Base-by-base conservation (phyloP, 805 yeast species). In the Myxozyma mucilagina region DNA sequence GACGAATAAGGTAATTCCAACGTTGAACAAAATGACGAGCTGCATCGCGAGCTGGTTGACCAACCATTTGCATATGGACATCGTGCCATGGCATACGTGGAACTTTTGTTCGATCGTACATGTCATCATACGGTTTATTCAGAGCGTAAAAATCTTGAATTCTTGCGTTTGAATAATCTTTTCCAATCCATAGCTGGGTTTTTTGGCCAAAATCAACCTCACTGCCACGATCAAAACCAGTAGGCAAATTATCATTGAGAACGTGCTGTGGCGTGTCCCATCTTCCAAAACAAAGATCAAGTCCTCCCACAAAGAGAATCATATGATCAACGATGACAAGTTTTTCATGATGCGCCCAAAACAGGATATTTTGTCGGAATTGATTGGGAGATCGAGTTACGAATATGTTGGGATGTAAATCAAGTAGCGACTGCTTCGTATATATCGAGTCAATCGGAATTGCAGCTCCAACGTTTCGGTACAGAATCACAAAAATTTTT, bases 71-170 rank as follows among this genome's bases (percentile, higher is more conserved):
- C 96, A 92, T 94, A 68, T 94, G 98, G 42, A 94, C 90, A 80
- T 94, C 99, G 74, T 94, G 99, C 99, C 99, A 94, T 9, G 99
- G 99, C 99, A 94, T 94, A 69, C 99, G 83, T 1, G 99, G 98
- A 20, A 83, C 81, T 18, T 73, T 73, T 14, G 81, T 78, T 62
- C 99, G 82, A 73, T 94, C 96, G 71, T 90, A 90, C 94, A 93
- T 87, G 24, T 90, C 89, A 53, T 90, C 96, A 70, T 86, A 90
- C 1, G 99, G 98, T 67, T 85, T 84, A 65, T 91, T 90, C 60
- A 94, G 79, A 3, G 81, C 86, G 70, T 73, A 82, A 72, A 94
- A 94, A 73, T 94, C 99, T 69, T 87, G 87, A 14, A 89, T 90
- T 66, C 99, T 82, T 2, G 99, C 97, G 72, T 94, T 94, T 0